Base-by-base conservation (phyloP, 2,329 filamentous ascomycete species). In the Fusarium marasasianum region DNA sequence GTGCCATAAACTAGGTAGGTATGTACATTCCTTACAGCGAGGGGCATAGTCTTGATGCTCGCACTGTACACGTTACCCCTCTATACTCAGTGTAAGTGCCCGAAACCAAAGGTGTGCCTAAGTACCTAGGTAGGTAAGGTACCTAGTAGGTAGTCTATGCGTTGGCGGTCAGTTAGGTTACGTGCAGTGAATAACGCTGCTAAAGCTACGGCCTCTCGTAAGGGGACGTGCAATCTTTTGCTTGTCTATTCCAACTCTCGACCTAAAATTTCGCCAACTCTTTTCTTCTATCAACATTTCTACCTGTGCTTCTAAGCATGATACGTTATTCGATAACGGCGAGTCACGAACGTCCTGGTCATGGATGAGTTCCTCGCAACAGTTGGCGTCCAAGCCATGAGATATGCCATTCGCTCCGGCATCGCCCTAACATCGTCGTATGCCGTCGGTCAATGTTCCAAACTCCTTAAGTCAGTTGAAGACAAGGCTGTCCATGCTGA, bases 351-450 rank as follows among this genome's bases (percentile, higher is more conserved):
- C 63, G 51, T 53, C 61, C 59, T 56, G 44, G 70, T 54, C 75
- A 97, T 97, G 94, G 94, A 97, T 81, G 87, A 87, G 61, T 86
- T 91, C 71, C 82, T 91, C 65, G 79, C 86, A 56, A 82, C 83
- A 50, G 80, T 91, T 66, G 88, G 88, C 71, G 82, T 86, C 55
- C 94, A 97, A 84, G 94, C 94, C 56, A 92, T 97, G 88, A 97
- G 94, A 84, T 97, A 96, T 89, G 95, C 95, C 80, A 95, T 98
- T 78, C 88, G 93, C 56, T 95, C 94, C 24, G 95, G 95, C 56
- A 92, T 98, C 75, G 91, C 93, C 55, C 89, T 98, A 74, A 98
- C 95, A 5, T 94, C 94, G 59, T 91, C 88, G 44, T 97, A 95
- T 84, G 94, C 95, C n/a, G 87, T 98, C 72, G 90, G 90, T 66